These are phyloP conservation scores for Astragalus glycyphyllos DNA, from an alignment of 306 rosid genomes.

Conservation along the genomic window DNA sequence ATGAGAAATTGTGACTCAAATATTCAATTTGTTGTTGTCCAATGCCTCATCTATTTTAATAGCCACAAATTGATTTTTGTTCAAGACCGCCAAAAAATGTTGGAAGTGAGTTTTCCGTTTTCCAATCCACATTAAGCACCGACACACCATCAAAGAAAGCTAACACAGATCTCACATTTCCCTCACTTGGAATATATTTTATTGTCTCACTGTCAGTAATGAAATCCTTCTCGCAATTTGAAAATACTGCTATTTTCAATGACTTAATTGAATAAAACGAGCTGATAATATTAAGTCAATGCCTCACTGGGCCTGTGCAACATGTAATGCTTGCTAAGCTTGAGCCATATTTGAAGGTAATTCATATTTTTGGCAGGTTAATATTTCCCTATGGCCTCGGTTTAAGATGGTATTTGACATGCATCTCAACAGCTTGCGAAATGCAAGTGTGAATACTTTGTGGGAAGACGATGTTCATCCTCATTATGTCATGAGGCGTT, in stretches of 20 bases:
- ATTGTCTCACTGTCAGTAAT: neutral
- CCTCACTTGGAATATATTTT: conserved; percentile 13
- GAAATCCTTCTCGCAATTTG: neutral
- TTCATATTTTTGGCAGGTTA: conserved; percentile 66
- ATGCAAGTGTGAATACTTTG: conserved; percentile 81
- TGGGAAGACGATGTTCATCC: conserved; percentile 99
- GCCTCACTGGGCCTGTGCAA: conserved; percentile 6
- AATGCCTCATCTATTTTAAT: too few species aligned
- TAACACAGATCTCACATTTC: neutral
- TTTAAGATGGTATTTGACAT: conserved; percentile 97
- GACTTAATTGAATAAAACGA: conserved; percentile 1
- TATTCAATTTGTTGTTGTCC: too few species aligned
- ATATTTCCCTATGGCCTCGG: conserved; percentile 95
- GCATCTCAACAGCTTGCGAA: conserved; percentile 91
- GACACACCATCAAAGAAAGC: too few species aligned
- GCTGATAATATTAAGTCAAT: conserved; percentile 8
- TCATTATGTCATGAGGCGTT: conserved; percentile 97
- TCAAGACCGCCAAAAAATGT: too few species aligned
- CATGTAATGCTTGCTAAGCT: conserved; percentile 6
- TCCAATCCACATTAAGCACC: too few species aligned
- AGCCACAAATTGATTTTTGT: too few species aligned
- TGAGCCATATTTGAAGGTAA: conserved; percentile 28
- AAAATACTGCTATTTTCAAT: too few species aligned
- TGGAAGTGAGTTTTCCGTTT: too few species aligned
- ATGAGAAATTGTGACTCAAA: too few species aligned